Base-by-base conservation (phyloP, 2,329 filamentous ascomycete genomes). In the Arthrinium puccinioides region DNA sequence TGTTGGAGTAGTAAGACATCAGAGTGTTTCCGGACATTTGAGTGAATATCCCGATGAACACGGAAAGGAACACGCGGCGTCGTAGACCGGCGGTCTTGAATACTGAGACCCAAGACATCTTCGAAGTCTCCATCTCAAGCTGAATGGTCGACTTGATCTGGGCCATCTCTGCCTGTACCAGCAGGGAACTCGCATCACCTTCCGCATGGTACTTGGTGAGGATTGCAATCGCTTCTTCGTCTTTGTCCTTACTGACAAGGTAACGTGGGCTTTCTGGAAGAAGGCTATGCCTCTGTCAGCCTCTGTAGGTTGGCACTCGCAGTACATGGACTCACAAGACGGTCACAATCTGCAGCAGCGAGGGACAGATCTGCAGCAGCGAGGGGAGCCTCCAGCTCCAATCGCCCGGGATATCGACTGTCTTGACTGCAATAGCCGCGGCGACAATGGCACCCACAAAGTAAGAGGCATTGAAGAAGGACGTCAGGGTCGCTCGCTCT, bases 401-500 rank as follows among this genome's bases (percentile, higher is more conserved):
- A 36, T 66, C 51, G 34, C 36, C 56, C 1, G 40, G 5, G 19
- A 67, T 65, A 32, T 42, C 53, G 47, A 61, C 60, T 5, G 71
- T 75, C 18, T 66, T 64, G 39, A 72, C 67, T n/a, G 66, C 63
- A 32, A 74, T 73, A 6, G 57, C 68, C 0, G 70, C 67, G 3
- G 71, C 65, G 4, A 63, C 36, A 35, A 76, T 70, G 35, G 64
- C 59, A 4, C 73, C 73, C 29, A 77, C 55, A 44, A 76, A 67
- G 48, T 74, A 78, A 9, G 70, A 70, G 54, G 61, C 69, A 48
- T 79, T 79, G 63, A 79, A 79, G 5, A 79, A 62, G 9, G 73
- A 76, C 1, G 74, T 79, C 38, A 79, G 44, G 27, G 76, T 63
- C 0, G 74, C 63, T 37, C 76, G 71, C 52, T 79, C 75, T 55